Conservation (phyloP, 768 basidiomycete genomes). For the Chiua virens region DNA sequence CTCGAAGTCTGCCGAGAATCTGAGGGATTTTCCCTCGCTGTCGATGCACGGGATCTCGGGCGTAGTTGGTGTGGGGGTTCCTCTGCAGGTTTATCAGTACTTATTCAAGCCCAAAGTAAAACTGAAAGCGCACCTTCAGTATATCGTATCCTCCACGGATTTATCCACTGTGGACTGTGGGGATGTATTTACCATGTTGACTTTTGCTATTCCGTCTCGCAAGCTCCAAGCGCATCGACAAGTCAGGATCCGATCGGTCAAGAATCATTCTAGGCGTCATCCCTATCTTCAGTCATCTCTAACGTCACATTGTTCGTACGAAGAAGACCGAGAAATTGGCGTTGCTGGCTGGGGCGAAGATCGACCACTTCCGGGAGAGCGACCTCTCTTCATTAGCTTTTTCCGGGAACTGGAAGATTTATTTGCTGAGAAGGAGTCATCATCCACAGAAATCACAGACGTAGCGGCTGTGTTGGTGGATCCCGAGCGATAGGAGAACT, state of each 20-base stretch:
- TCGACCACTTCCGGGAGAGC: slow-evolving; percentile 39
- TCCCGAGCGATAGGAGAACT: slow-evolving; percentile 69
- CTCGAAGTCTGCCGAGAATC: slow-evolving; percentile 48
- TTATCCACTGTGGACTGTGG: slow-evolving; percentile 43
- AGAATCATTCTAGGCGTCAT: slow-evolving; percentile 40
- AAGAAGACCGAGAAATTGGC: slow-evolving; percentile 43
- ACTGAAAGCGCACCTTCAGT: slow-evolving; percentile 59
- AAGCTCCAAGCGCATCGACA: slow-evolving; percentile 75
- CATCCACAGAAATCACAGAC: slow-evolving; percentile 59
- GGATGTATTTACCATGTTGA: slow-evolving; percentile 53
- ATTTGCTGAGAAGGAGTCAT: slow-evolving; percentile 51
- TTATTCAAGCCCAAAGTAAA: slow-evolving; percentile 3
- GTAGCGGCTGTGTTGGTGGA: slow-evolving; percentile 67
- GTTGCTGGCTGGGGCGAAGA: slow-evolving; percentile 35
- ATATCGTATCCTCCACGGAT: slow-evolving; percentile 66
- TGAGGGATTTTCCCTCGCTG: slow-evolving; percentile 38
- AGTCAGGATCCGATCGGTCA: slow-evolving; percentile 73
- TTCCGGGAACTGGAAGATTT: slow-evolving; percentile 46
- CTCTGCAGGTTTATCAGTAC: slow-evolving; percentile 39
- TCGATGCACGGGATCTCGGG: slow-evolving; percentile 55
- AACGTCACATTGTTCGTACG: slow-evolving; percentile 41
- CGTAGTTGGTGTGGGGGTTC: slow-evolving; percentile 56
- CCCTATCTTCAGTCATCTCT: slow-evolving; percentile 46
- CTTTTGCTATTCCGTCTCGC: slow-evolving; percentile 83
- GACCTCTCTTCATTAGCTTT: slow-evolving; percentile 47